phyloP scores from a whole-genome alignment of 208 protist species.

The Tritrichomonas musculus region DNA sequence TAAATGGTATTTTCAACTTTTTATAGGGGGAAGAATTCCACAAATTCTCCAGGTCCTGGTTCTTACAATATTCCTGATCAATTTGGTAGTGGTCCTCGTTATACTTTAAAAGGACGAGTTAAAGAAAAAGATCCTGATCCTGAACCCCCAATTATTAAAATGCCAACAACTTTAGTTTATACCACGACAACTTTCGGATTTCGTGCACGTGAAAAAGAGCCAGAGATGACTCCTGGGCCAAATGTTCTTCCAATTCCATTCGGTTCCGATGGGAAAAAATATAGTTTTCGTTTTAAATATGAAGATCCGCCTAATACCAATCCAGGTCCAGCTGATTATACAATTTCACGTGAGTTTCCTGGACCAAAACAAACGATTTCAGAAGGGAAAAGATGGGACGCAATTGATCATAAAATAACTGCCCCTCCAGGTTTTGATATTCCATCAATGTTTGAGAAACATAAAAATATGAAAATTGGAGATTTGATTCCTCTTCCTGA shows the following conservation, averaged over 20 bases:
- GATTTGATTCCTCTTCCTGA: slow-evolving; percentile 17
- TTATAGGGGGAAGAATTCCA: neutral
- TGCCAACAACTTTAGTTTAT: neutral
- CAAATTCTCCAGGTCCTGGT: neutral
- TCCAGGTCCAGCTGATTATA: neutral
- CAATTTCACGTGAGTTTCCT: neutral
- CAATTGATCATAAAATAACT: neutral
- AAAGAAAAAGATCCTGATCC: slow-evolving; percentile 29
- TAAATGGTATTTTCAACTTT: neutral
- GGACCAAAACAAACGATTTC: neutral
- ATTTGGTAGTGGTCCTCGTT: neutral
- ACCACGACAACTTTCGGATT: neutral
- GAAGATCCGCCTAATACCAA: neutral
- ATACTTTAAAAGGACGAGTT: slow-evolving; percentile 8
- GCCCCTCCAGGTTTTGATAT: neutral
- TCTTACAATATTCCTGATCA: neutral
- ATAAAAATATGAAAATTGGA: neutral
- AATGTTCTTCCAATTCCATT: neutral
- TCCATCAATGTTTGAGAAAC: neutral
- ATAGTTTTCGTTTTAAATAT: neutral
- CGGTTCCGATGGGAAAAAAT: neutral
- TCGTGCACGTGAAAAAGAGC: neutral
- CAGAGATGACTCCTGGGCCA: neutral
- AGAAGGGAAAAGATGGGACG: neutral
- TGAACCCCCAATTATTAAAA: neutral